phyloP scores from a whole-genome alignment of 805 yeast genomes.

The Candida loeiensis region DNA sequence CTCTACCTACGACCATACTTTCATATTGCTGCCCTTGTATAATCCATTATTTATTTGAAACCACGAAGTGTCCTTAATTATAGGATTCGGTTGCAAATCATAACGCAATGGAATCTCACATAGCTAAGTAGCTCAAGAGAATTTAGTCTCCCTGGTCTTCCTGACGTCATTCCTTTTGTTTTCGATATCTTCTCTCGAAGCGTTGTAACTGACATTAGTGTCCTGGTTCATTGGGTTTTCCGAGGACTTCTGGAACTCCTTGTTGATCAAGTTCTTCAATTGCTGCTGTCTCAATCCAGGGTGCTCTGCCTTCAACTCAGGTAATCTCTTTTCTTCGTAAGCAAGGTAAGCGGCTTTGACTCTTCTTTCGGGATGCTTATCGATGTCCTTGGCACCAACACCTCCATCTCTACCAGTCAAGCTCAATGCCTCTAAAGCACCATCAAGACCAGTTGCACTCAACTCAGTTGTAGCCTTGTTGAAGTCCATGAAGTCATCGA shows the following conservation, averaged over 20 bases:
- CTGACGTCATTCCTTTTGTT: conserved; percentile 47
- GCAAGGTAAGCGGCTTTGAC: conserved; percentile 77
- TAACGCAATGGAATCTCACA: not conserved
- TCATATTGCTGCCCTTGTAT: too few species aligned
- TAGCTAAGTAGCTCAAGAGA: conserved; percentile 4
- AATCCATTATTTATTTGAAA: too few species aligned
- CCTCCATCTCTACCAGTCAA: conserved; percentile 57
- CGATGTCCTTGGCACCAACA: conserved; percentile 60
- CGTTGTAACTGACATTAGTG: conserved; percentile 60
- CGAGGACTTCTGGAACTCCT: conserved; percentile 77
- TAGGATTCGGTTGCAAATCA: too few species aligned
- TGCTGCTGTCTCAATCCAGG: conserved; percentile 82
- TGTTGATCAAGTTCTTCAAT: conserved; percentile 65
- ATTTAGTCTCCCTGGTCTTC: conserved; percentile 44
- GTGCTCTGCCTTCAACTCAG: conserved; percentile 68
- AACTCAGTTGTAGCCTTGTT: conserved; percentile 49
- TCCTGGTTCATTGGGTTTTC: conserved; percentile 84
- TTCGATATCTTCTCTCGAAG: conserved; percentile 49
- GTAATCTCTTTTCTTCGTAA: conserved; percentile 66
- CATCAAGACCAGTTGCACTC: conserved; percentile 72
- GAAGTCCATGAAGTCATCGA: conserved; percentile 63
- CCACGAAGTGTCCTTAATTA: too few species aligned
- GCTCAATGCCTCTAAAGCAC: conserved; percentile 73
- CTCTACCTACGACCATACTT: too few species aligned
- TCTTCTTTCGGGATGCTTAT: conserved; percentile 86